Evolutionary conservation across 345 rosid genomes (phyloP).

Genomic region (Syzygium grande): DNA sequence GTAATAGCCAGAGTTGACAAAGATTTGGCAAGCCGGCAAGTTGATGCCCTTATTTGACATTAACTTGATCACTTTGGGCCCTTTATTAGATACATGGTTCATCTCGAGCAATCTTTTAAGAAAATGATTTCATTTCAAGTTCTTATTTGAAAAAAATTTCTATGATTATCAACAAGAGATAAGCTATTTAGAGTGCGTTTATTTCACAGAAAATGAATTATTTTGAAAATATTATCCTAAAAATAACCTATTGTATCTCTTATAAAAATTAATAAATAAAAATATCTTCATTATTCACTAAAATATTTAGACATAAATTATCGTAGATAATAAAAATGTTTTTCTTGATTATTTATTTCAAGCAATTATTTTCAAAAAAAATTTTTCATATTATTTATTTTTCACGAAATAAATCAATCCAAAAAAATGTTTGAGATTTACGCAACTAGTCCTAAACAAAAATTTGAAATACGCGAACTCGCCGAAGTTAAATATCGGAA

Average conservation of each 20-base stretch:
- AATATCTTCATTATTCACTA: no score
- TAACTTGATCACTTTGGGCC: not conserved
- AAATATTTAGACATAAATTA: no score
- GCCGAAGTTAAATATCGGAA: not conserved
- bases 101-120: not conserved
- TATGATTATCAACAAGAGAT: not conserved
- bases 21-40: fast-evolving
- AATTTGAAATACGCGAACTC: not conserved
- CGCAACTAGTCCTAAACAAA: not conserved
- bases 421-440: not conserved
- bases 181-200: not conserved
- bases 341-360: no score
- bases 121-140: fast-evolving
- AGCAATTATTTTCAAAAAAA: no score
- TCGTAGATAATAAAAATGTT: no score
- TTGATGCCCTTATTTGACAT: not conserved
- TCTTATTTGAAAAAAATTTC: not conserved
- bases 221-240: no score
- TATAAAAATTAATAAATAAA: no score
- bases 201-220: no score
- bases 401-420: no score
- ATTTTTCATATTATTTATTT: no score
- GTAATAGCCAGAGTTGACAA: no score
- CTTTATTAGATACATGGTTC: not conserved
- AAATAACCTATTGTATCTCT: no score